These are phyloP conservation scores for Cochlearia excelsa DNA, from an alignment of 345 rosid genomes.

Conservation along the genomic window DNA sequence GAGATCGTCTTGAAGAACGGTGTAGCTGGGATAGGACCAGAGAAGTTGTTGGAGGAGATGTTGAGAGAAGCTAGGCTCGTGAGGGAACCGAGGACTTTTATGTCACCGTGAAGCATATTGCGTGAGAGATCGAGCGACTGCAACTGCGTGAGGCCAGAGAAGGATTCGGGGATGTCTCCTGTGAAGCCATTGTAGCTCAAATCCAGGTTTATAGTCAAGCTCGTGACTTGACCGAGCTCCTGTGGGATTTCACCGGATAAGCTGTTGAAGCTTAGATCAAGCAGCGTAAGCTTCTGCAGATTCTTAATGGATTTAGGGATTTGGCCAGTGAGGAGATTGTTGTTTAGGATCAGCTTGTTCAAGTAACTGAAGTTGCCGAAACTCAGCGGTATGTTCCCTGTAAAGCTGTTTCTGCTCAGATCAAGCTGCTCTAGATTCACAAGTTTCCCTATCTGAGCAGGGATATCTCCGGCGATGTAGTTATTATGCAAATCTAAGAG, in stretches of 20 bases:
- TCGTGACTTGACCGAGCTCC: conserved; percentile 69
- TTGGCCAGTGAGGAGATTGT: conserved; percentile 67
- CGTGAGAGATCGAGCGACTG: conserved; percentile 87
- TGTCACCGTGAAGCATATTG: conserved; percentile 59
- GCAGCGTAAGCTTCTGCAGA: conserved; percentile 74
- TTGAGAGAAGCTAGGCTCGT: conserved; percentile 91
- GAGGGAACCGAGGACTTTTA: conserved; percentile 68
- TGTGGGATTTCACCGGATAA: conserved; percentile 67
- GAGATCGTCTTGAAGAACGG: conserved; percentile 79
- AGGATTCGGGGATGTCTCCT: conserved; percentile 64
- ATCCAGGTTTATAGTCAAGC: conserved; percentile 81
- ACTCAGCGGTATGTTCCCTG: conserved; percentile 65
- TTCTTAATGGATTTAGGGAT: conserved; percentile 61
- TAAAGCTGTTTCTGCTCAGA: conserved; percentile 83
- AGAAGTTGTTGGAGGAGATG: conserved; percentile 80
- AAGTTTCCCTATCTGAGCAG: conserved; percentile 74
- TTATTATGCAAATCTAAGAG: conserved; percentile 84
- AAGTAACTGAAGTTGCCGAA: conserved; percentile 88
- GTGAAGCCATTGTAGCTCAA: conserved; percentile 66
- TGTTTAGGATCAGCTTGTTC: conserved; percentile 90
- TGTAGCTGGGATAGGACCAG: conserved; percentile 87
- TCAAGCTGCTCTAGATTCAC: conserved; percentile 98
- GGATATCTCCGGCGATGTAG: conserved; percentile 73
- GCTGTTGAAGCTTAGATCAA: conserved; percentile 83
- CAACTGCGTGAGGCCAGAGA: conserved; percentile 70